phyloP scores from a whole-genome alignment of 1,139 yeast genomes.

The Sugiyamaella pinicola region DNA sequence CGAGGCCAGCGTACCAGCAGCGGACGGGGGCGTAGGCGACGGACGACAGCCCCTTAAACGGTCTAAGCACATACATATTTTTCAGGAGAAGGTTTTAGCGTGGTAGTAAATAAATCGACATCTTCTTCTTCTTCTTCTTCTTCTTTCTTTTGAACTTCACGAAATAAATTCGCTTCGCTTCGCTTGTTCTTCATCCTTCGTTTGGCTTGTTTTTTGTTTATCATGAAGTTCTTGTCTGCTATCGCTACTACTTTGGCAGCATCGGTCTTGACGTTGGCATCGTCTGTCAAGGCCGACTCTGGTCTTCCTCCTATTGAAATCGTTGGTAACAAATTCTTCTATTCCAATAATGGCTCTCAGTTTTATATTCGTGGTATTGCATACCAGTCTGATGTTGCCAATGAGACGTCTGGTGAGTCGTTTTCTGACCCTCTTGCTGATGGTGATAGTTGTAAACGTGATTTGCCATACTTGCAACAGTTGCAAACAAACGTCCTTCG shows the following conservation, averaged over 20 bases:
- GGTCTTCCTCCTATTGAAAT: constrained; percentile 42
- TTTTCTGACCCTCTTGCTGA: constrained; percentile 76
- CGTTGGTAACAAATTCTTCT: constrained; percentile 64
- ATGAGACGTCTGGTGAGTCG: constrained; percentile 49
- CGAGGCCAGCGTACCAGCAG: too few relatives aligned
- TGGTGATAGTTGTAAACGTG: constrained; percentile 69
- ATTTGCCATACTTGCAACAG: constrained; percentile 65
- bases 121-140: too few relatives aligned
- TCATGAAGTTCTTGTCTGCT: constrained; percentile 26
- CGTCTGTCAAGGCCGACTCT: constrained; percentile 31
- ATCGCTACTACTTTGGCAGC: constrained; percentile 18
- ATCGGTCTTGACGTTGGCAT: constrained; percentile 27
- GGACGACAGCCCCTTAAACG: too few relatives aligned
- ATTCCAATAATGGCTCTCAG: constrained; percentile 77
- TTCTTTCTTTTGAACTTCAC: not conserved
- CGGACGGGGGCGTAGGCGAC: too few relatives aligned
- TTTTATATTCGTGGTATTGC: constrained; percentile 83
- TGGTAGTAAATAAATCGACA: not conserved
- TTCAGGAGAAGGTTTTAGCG: not conserved
- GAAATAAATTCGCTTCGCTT: not conserved
- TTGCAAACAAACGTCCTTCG: constrained; percentile 82
- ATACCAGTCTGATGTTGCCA: constrained; percentile 56
- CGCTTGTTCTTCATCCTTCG: constrained; percentile 6
- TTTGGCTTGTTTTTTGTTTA: constrained; percentile 10
- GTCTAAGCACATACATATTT: not conserved